A percentile compares a stretch with the other conserved stretches of the same genome.
Evolutionary conservation across 1,284 basidiomycete genomes (phyloP).

Genomic region (Tylopilus sp.): DNA sequence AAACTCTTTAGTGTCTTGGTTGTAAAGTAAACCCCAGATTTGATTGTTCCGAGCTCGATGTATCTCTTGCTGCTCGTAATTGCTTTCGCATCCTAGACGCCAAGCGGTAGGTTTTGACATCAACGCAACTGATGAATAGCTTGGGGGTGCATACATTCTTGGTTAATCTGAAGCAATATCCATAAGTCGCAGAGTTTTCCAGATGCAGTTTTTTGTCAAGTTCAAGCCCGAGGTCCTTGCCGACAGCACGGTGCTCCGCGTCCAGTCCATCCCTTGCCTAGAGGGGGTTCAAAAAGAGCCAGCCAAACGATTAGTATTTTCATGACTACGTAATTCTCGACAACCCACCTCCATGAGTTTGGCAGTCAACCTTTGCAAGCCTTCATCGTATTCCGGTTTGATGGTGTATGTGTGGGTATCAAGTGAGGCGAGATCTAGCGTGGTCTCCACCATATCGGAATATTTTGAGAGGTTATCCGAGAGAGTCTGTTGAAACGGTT

Average conservation of each 20-base stretch:
- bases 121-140: background rate
- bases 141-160: constrained; percentile 65
- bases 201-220: constrained; percentile 95
- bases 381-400: constrained; percentile 86
- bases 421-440: constrained; percentile 87
- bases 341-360: constrained; percentile 56
- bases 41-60: constrained; percentile 83
- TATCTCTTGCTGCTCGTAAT: constrained; percentile 71
- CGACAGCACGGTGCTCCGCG: constrained; percentile 74
- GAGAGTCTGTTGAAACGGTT: constrained; percentile 48
- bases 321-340: background rate
- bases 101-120: background rate
- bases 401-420: constrained; percentile 87
- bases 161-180: constrained; percentile 91
- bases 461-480: constrained; percentile 71
- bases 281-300: background rate
- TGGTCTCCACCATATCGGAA: constrained; percentile 92
- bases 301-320: background rate
- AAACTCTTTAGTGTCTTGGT: constrained; percentile 73
- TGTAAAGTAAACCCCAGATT: constrained; percentile 91
- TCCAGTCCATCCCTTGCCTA: constrained; percentile 80
- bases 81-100: constrained; percentile 73
- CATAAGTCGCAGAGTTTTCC: constrained; percentile 88
- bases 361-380: constrained; percentile 67
- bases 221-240: constrained; percentile 77